Conservation (phyloP, 1,139 yeast genomes). For the Candida sp. region DNA sequence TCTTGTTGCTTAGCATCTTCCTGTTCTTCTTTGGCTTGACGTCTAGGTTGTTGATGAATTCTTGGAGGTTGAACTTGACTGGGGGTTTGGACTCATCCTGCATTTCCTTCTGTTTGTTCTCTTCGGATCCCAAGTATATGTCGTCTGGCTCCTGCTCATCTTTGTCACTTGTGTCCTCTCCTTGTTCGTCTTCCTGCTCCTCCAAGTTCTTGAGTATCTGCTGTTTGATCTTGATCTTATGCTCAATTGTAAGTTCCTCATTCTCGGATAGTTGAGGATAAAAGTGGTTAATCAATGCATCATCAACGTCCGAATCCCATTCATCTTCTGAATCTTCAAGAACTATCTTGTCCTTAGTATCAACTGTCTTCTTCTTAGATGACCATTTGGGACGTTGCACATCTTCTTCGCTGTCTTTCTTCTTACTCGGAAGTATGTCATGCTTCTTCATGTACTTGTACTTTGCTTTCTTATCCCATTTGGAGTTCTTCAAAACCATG, state of each 20-base stretch:
- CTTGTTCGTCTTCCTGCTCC: slow-evolving; percentile 16
- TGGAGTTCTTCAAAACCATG: slow-evolving; percentile 49
- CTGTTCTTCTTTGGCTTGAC: slow-evolving; percentile 26
- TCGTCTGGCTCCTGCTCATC: slow-evolving; percentile 29
- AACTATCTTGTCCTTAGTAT: slow-evolving; percentile 15
- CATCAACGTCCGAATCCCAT: slow-evolving; percentile 51
- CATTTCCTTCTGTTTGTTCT: slow-evolving; percentile 13
- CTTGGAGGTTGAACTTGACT: slow-evolving; percentile 23
- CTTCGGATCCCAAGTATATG: slow-evolving; percentile 38
- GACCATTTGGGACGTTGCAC: slow-evolving; percentile 41
- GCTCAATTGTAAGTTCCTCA: slow-evolving; percentile 34
- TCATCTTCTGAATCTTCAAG: slow-evolving; percentile 40
- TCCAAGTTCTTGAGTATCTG: slow-evolving; percentile 39
- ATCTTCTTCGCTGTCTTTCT: slow-evolving; percentile 4
- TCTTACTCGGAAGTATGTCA: slow-evolving; percentile 28
- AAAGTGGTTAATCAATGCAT: slow-evolving; percentile 43
- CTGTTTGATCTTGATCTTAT: slow-evolving; percentile 38
- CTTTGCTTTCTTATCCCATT: slow-evolving; percentile 52
- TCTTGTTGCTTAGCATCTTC: slow-evolving; percentile 33
- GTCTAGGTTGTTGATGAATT: slow-evolving; percentile 27
- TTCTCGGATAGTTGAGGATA: slow-evolving; percentile 44
- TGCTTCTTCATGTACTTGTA: slow-evolving; percentile 43
- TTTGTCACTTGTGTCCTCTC: slow-evolving; percentile 5
- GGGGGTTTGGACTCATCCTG: background rate
- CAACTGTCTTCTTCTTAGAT: slow-evolving; percentile 24